Evolutionary conservation across 2,329 filamentous ascomycete species (phyloP), one percentile per base, ranked within the genome.

Genomic region (Aspergillus costaricaensis): DNA sequence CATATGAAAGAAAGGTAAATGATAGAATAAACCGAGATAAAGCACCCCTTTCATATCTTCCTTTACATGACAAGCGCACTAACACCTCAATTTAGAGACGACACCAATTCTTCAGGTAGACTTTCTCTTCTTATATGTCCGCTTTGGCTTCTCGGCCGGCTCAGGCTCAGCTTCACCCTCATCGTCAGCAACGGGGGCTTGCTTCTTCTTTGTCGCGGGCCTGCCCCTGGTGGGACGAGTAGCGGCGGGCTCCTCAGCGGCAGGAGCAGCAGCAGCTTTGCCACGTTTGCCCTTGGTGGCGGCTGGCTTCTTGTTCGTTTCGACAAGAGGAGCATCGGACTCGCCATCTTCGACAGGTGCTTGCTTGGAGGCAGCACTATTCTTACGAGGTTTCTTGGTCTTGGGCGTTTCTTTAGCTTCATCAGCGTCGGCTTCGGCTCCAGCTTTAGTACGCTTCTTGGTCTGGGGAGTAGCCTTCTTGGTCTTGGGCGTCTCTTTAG

Each of bases 101-200:
- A 14, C 17, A 10, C 9, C 4, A 15, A n/a, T 14, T n/a, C 10
- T 27, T 63, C 56, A 66, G 43, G 61, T 49, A 56, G 62, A 15
- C 64, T 64, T 67, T 62, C 66, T 67, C 62, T 38, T 25, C 44
- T 62, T 67, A 61, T 66, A 65, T 58, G 62, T 62, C 55, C 68
- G 66, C 67, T 70, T 72, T 10, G 68, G 64, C 58, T 65, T 70
- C 43, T 67, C 63, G 19, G 64, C 63, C 47, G 52, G 50, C 19
- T 67, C 61, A 3, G 57, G 64, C 7, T 65, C 63, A n/a, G 59
- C 58, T 2, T 65, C 48, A 25, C 68, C 66, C 5, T 64, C 65
- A 4, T 55, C 41, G 17, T 57, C 59, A 23, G 49, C 51, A 8
- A 55, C 21, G 17, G 38, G 51, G 62, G 66, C 39, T 55, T 55